These are phyloP conservation scores for Apiotrichum laibachii DNA, from an alignment of 1,284 basidiomycete genomes.

Conservation along the genomic window DNA sequence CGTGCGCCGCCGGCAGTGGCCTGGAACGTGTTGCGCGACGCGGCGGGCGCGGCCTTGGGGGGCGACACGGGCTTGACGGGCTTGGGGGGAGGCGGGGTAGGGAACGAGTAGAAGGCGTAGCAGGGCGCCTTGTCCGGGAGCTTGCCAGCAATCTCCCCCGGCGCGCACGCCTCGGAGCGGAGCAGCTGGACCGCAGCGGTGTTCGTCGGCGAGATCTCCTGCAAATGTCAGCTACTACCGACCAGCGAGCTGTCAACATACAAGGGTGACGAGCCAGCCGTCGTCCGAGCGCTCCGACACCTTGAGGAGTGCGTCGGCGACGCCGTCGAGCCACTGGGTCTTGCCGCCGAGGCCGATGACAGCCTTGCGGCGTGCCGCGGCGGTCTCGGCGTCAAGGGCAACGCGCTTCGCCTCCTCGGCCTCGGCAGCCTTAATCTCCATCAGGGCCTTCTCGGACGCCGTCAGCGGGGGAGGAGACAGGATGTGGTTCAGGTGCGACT, in stretches of 20 bases:
- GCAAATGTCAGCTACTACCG: neutral
- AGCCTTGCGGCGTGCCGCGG: conserved; percentile 36
- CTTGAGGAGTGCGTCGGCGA: conserved; percentile 62
- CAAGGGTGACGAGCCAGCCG: conserved; percentile 63
- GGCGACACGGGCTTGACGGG: conserved; percentile 9
- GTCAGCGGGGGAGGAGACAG: conserved; percentile 76
- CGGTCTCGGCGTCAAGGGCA: conserved; percentile 39
- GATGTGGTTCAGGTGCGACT: conserved; percentile 68
- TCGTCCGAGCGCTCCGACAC: conserved; percentile 57
- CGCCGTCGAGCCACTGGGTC: conserved; percentile 64
- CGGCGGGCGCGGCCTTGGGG: conserved; percentile 10
- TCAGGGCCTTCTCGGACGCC: conserved; percentile 73
- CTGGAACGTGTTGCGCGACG: conserved; percentile 42
- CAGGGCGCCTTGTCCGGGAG: conserved; percentile 46
- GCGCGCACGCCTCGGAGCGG: conserved; percentile 39
- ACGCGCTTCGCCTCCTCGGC: conserved; percentile 46
- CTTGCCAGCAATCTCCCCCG: conserved; percentile 53
- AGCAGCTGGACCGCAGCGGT: conserved; percentile 35
- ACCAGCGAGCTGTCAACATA: conserved; percentile 46
- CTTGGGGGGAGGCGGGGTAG: conserved; percentile 49
- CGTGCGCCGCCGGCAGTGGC: conserved; percentile 41
- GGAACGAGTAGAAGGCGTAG: conserved; percentile 73
- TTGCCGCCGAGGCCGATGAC: conserved; percentile 45
- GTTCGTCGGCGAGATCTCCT: conserved; percentile 39
- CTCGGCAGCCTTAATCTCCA: conserved; percentile 70